Evolutionary conservation across 805 yeast species (phyloP).

Genomic region (Ogataea henricii): DNA sequence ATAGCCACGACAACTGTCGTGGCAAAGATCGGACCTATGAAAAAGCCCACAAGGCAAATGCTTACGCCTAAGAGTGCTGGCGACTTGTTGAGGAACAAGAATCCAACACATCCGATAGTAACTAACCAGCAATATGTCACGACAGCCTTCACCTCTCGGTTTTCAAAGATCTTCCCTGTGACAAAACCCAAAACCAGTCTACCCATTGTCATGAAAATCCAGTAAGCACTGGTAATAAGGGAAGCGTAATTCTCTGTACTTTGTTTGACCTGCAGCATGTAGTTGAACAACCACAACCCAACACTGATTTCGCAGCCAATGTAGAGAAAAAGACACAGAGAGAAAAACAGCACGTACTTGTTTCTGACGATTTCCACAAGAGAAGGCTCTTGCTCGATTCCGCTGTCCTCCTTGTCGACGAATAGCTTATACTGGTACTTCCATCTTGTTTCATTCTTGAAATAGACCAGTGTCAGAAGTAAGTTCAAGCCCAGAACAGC

Average conservation of each 20-base stretch:
- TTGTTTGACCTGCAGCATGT: conserved; percentile 42
- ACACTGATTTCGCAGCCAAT: conserved; percentile 56
- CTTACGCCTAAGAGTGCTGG: conserved; percentile 35
- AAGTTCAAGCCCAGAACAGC: conserved; percentile 30
- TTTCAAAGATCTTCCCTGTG: conserved; percentile 46
- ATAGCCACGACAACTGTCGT: conserved; percentile 68
- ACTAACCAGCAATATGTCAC: conserved; percentile 39
- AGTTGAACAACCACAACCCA: conserved; percentile 56
- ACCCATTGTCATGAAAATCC: conserved; percentile 54
- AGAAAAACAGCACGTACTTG: conserved; percentile 41
- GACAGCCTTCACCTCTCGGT: conserved; percentile 43
- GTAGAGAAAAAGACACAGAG: conserved; percentile 46
- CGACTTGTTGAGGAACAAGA: conserved; percentile 31
- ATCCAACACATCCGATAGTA: conserved; percentile 37
- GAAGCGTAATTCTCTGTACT: conserved; percentile 42
- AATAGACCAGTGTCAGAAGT: conserved; percentile 31
- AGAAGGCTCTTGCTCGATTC: conserved; percentile 22
- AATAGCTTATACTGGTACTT: conserved; percentile 40
- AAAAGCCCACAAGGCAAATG: conserved; percentile 46
- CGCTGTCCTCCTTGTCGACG: conserved; percentile 17
- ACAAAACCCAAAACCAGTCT: conserved; percentile 49
- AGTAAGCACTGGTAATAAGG: conserved; percentile 50
- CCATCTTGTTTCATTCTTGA: conserved; percentile 45
- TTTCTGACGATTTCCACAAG: conserved; percentile 34
- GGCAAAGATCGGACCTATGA: conserved; percentile 62